phyloP scores from a whole-genome alignment of 768 basidiomycete species.

The Epithele typhae region DNA sequence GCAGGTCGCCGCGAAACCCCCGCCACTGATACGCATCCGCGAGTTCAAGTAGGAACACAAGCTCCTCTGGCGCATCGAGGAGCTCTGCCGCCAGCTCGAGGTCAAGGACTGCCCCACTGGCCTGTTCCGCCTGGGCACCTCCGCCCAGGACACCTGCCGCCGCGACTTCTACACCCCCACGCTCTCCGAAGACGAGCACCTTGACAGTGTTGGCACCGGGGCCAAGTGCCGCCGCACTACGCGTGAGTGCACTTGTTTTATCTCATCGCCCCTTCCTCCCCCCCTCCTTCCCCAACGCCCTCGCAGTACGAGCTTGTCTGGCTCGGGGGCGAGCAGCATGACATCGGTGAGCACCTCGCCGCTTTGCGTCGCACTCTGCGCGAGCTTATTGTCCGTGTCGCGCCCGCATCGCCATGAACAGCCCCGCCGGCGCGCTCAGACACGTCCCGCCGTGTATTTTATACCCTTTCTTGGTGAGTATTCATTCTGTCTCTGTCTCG shows the following conservation, averaged over 20 bases:
- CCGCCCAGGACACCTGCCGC: too few species aligned
- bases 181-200: conserved; percentile 18
- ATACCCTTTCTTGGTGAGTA: conserved; percentile 88
- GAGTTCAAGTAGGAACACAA: conserved; percentile 81
- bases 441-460: conserved; percentile 69
- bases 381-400: conserved; percentile 55
- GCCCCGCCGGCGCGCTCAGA: conserved; percentile 69
- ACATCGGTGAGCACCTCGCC: conserved; percentile 43
- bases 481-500: conserved; percentile 38
- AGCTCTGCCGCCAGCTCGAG: conserved; percentile 61
- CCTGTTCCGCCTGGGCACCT: too few species aligned
- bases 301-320: conserved; percentile 9
- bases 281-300: conserved; percentile 17
- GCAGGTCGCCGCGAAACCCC: conserved; percentile 68
- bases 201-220: conserved; percentile 19
- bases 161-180: conserved; percentile 13
- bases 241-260: conserved; percentile 18
- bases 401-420: too few species aligned
- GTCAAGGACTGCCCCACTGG: conserved; percentile 19
- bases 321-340: conserved; percentile 39
- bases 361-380: too few species aligned
- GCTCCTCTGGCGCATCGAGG: conserved; percentile 64
- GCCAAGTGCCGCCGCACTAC: conserved; percentile 28
- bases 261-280: conserved; percentile 27
- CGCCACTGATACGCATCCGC: conserved; percentile 69